A percentile compares a stretch with the other conserved stretches of the same genome.
phyloP scores from a whole-genome alignment of 1,284 basidiomycete species.

The Fistulinella staudtii region DNA sequence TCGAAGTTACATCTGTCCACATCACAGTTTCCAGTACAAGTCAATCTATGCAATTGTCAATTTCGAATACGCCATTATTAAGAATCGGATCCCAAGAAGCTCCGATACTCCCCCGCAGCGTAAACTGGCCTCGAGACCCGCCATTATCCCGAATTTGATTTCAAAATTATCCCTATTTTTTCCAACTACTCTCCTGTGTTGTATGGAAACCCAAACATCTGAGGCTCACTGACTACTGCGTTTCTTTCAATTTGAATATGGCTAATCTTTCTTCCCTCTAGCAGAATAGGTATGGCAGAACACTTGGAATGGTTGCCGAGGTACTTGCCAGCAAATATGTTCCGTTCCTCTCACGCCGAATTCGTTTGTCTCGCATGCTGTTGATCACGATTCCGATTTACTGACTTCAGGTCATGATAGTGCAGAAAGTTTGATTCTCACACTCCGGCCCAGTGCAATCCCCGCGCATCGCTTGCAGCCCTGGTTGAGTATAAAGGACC shows the following conservation, averaged over 20 bases:
- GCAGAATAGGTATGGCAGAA: not conserved
- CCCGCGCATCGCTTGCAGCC: not conserved
- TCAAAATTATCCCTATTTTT: not conserved
- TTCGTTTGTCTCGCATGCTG: constrained; percentile 1
- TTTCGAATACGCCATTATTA: not conserved
- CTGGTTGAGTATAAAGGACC: constrained; percentile 13
- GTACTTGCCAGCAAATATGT: too few species aligned
- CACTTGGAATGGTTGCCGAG: not conserved
- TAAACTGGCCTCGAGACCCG: constrained; percentile 1
- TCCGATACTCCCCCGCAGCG: not conserved
- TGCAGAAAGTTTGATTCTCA: constrained; percentile 1
- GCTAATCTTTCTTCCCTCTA: not conserved
- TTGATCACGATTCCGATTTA: constrained; percentile 1
- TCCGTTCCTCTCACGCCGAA: not conserved
- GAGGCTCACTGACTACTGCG: not conserved
- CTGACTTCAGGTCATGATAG: not conserved
- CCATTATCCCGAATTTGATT: too few species aligned
- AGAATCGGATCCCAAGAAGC: not conserved
- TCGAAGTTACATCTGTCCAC: not conserved
- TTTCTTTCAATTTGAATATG: constrained; percentile 10
- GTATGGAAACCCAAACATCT: not conserved
- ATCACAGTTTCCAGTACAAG: not conserved
- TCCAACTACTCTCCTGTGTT: not conserved
- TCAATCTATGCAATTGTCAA: constrained; percentile 1
- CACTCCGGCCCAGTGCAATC: not conserved